phyloP scores from a whole-genome alignment of 78 protist species.

The Capsaspora owczarzaki region DNA sequence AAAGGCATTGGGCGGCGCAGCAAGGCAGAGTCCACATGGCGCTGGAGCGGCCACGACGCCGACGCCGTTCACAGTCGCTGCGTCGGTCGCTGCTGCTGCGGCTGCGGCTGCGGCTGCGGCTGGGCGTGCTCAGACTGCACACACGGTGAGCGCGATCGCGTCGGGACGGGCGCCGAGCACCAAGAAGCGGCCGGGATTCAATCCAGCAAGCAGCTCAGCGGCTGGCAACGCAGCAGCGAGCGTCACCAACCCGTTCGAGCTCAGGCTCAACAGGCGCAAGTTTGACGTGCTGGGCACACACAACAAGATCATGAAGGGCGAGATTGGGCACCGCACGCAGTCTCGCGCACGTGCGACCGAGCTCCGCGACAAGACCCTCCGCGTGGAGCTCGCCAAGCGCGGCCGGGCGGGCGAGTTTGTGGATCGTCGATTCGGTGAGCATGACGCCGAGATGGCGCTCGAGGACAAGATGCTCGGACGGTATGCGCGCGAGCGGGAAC shows the following conservation, averaged over 20 bases:
- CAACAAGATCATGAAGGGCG: constrained; percentile 18
- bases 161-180: too few species aligned
- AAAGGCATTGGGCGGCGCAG: too few species aligned
- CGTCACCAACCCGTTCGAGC: constrained; percentile 27
- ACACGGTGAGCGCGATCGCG: too few species aligned
- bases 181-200: too few species aligned
- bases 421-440: constrained; percentile 39
- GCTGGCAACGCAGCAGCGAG: too few species aligned
- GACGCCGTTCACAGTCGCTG: too few species aligned
- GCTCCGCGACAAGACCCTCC: constrained; percentile 21
- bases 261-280: constrained; percentile 16
- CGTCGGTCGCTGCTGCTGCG: too few species aligned
- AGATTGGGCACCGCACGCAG: background rate
- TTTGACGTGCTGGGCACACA: constrained; percentile 5
- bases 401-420: constrained; percentile 8
- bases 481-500: constrained; percentile 19
- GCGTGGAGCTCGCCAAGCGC: background rate
- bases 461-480: constrained; percentile 42
- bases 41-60: too few species aligned
- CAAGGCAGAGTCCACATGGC: too few species aligned
- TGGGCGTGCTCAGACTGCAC: too few species aligned
- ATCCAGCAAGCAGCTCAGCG: too few species aligned
- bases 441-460: constrained; percentile 13
- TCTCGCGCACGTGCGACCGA: background rate
- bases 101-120: too few species aligned